Evolutionary conservation across 2,329 filamentous ascomycete genomes (phyloP).

Genomic region (Monilinia fructicola): DNA sequence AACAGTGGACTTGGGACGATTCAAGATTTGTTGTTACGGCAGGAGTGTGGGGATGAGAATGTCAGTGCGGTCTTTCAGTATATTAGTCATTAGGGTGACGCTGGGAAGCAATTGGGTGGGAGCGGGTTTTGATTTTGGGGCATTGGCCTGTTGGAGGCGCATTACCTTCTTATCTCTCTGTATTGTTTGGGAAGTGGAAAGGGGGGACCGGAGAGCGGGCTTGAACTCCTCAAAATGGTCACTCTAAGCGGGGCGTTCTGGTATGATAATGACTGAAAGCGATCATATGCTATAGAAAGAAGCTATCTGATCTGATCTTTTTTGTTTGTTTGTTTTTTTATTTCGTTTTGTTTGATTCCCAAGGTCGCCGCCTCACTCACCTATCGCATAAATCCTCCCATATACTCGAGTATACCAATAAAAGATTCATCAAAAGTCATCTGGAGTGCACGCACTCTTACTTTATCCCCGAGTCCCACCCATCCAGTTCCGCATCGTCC

Average conservation of each 20-base stretch:
- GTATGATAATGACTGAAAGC: slow-evolving; percentile 2
- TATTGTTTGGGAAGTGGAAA: background rate
- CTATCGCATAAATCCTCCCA: background rate
- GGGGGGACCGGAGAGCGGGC: no score
- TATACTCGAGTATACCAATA: background rate
- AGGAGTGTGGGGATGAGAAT: slow-evolving; percentile 74
- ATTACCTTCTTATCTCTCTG: background rate
- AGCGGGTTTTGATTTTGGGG: background rate
- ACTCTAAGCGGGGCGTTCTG: slow-evolving; percentile 5
- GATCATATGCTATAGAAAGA: slow-evolving; percentile 1
- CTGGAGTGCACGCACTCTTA: background rate
- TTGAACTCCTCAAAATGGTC: background rate
- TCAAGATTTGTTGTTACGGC: slow-evolving; percentile 85
- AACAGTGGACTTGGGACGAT: slow-evolving; percentile 79
- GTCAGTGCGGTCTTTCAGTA: slow-evolving; percentile 98
- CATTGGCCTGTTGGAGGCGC: background rate
- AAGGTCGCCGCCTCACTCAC: background rate
- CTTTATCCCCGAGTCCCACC: background rate
- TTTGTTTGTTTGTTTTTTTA: no score
- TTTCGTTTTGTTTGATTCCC: slow-evolving; percentile 14
- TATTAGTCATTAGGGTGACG: slow-evolving; percentile 71
- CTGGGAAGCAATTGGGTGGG: background rate
- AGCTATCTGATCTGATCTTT: background rate
- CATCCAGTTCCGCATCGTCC: background rate
- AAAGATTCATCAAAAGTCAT: background rate